Evolutionary conservation across 257 asterid genomes (phyloP).

Genomic region (Jasminum sambac): DNA sequence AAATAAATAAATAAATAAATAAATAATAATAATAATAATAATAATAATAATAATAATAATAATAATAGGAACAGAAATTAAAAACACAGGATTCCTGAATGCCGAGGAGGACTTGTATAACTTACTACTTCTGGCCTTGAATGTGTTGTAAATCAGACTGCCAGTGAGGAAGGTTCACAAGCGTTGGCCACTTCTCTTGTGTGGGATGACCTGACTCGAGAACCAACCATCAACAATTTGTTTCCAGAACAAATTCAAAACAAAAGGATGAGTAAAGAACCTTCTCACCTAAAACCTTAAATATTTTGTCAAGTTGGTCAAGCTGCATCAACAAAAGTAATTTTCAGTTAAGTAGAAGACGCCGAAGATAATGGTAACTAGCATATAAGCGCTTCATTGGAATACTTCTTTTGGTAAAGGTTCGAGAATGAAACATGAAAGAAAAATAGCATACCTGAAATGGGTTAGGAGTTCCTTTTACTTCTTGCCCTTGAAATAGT

Average conservation of each 20-base stretch:
- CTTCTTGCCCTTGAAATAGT: constrained; percentile 99
- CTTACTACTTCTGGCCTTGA: constrained; percentile 94
- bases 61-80: constrained; percentile 8
- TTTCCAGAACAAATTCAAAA: constrained; percentile 12
- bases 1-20: too few relatives aligned
- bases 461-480: constrained; percentile 90
- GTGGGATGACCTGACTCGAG: constrained; percentile 89
- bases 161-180: constrained; percentile 95
- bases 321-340: constrained; percentile 59
- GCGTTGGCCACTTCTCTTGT: constrained; percentile 89
- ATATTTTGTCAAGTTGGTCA: constrained; percentile 97
- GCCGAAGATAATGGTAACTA: constrained; percentile 7
- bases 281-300: constrained; percentile 88
- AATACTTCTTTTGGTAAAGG: constrained; percentile 20
- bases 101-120: constrained; percentile 22
- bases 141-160: constrained; percentile 76
- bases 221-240: constrained; percentile 25
- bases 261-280: constrained; percentile 27
- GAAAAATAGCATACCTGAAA: constrained; percentile 65
- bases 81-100: constrained; percentile 5
- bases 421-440: constrained; percentile 11
- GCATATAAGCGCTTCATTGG: constrained; percentile 1
- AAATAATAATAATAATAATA: too few relatives aligned
- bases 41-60: too few relatives aligned
- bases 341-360: constrained; percentile 24